phyloP scores from a whole-genome alignment of 1,139 yeast species.

The Hyphopichia khmerensis region DNA sequence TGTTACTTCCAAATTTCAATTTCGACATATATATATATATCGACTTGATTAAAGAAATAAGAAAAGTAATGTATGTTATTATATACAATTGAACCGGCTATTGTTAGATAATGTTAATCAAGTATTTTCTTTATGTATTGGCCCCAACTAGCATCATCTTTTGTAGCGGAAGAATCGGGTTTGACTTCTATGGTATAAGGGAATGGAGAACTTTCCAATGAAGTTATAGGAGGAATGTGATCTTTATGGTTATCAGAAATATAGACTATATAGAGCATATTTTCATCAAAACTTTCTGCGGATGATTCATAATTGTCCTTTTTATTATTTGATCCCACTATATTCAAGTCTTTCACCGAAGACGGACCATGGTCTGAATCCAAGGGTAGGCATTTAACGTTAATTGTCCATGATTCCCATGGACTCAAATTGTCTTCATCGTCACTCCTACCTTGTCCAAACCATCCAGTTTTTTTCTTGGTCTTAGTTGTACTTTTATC shows the following conservation, averaged over 20 bases:
- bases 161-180: slow-evolving; percentile 12
- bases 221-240: slow-evolving; percentile 74
- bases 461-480: slow-evolving; percentile 45
- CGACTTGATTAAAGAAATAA: too few species aligned
- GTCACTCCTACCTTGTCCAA: slow-evolving; percentile 31
- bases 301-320: slow-evolving; percentile 21
- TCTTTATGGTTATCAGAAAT: slow-evolving; percentile 55
- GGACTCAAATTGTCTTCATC: slow-evolving; percentile 20
- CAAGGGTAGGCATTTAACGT: slow-evolving; percentile 34
- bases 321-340: neutral
- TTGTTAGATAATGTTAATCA: slow-evolving; percentile 20
- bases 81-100: neutral
- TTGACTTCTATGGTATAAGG: slow-evolving; percentile 48
- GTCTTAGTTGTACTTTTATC: slow-evolving; percentile 25
- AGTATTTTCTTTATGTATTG: slow-evolving; percentile 48
- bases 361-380: slow-evolving; percentile 4
- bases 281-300: slow-evolving; percentile 38
- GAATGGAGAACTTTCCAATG: slow-evolving; percentile 66
- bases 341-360: neutral
- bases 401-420: slow-evolving; percentile 48
- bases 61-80: too few species aligned
- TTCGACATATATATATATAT: too few species aligned
- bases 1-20: too few species aligned
- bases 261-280: slow-evolving; percentile 47
- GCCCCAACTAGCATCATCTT: slow-evolving; percentile 44